Percentiles rank a stretch among this genome's conserved stretches.
phyloP scores from a whole-genome alignment of 371 early-diverging fungal genomes.

The Amoeboradix gromovi region DNA sequence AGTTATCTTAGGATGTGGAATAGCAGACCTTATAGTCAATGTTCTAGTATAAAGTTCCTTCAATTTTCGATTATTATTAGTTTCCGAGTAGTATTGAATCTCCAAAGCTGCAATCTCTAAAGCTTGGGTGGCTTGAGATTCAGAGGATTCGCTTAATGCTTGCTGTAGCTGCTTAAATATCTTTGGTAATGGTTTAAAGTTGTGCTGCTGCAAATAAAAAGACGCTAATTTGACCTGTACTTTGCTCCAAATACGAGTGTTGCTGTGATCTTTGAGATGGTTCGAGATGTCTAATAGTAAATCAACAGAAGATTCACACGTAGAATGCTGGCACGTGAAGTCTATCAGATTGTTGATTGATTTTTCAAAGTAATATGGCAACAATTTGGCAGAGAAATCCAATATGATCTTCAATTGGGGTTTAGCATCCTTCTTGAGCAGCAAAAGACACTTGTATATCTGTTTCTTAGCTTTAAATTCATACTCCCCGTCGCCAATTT shows the following conservation, averaged over 20 bases:
- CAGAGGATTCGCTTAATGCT: conserved; percentile 34
- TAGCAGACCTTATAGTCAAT: conserved; percentile 55
- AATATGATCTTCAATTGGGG: neutral
- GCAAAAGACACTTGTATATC: neutral
- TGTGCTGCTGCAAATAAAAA: conserved; percentile 10
- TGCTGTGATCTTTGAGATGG: conserved; percentile 21
- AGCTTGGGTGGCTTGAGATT: conserved; percentile 45
- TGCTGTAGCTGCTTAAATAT: conserved; percentile 43
- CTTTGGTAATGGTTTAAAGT: conserved; percentile 33
- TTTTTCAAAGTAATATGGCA: conserved; percentile 76
- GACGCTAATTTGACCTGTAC: neutral
- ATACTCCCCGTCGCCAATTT: conserved; percentile 44
- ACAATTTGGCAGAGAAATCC: conserved; percentile 22
- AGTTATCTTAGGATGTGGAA: conserved; percentile 82
- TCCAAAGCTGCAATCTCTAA: conserved; percentile 66
- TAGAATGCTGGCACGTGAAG: conserved; percentile 28
- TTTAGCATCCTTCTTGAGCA: neutral
- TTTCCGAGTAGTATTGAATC: conserved; percentile 69
- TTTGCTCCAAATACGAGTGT: neutral
- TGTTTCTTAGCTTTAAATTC: conserved; percentile 52
- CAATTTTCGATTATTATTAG: conserved; percentile 51
- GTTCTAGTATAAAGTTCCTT: conserved; percentile 65
- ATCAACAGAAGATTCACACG: conserved; percentile 47
- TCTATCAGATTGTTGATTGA: conserved; percentile 78
- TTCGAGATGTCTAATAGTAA: conserved; percentile 25